phyloP scores from a whole-genome alignment of 2,329 filamentous ascomycete genomes.

The Helicocarpus griseus region DNA sequence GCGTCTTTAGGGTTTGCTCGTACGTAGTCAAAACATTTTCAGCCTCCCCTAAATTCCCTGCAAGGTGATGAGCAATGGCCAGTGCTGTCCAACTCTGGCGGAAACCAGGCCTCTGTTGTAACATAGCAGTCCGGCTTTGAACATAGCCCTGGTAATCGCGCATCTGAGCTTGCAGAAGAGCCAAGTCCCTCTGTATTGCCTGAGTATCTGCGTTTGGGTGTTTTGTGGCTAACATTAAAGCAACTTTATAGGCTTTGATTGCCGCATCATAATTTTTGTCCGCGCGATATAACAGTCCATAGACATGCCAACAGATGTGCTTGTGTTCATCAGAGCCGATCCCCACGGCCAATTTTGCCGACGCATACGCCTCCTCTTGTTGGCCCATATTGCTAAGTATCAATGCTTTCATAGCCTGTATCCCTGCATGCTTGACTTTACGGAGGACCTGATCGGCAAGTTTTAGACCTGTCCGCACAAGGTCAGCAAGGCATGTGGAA shows the following conservation, averaged over 20 bases:
- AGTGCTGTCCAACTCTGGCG: constrained; percentile 97
- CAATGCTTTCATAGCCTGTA: constrained; percentile 96
- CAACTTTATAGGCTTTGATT: constrained; percentile 98
- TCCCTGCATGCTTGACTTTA: constrained; percentile 95
- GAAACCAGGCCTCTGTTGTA: constrained; percentile 69
- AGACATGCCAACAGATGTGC: constrained; percentile 99
- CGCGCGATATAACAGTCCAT: constrained; percentile 83
- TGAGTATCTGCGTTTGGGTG: constrained; percentile 90
- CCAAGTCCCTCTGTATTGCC: constrained; percentile 90
- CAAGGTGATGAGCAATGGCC: constrained; percentile 82
- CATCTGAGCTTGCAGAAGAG: constrained; percentile 90
- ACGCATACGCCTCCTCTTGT: constrained; percentile 82
- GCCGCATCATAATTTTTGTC: constrained; percentile 98
- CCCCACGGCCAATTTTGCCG: constrained; percentile 88
- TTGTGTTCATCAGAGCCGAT: constrained; percentile 99
- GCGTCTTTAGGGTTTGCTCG: constrained; percentile 81
- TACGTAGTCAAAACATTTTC: constrained; percentile 87
- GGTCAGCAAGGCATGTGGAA: constrained; percentile 17
- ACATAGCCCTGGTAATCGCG: constrained; percentile 91
- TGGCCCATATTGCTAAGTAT: constrained; percentile 91
- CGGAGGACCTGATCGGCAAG: constrained; percentile 91
- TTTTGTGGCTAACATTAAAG: constrained; percentile 75
- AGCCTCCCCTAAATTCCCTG: constrained; percentile 74
- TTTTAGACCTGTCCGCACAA: constrained; percentile 59
- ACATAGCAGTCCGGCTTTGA: constrained; percentile 77